Percentiles rank a stretch among this genome's conserved stretches.
phyloP scores from a whole-genome alignment of 257 asterid species.

The Lycium barbarum region DNA sequence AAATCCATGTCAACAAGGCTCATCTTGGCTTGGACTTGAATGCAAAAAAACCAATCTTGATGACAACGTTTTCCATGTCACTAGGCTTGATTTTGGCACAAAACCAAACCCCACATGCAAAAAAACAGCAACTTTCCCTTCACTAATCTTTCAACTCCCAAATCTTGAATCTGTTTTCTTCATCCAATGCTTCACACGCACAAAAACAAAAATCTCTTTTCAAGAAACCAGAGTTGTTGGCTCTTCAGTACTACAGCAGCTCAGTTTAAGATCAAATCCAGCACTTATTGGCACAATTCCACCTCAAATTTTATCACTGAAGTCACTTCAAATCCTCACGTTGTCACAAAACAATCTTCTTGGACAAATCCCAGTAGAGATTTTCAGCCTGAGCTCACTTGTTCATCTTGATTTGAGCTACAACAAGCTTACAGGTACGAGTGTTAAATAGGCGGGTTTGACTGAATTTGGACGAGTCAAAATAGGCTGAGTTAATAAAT shows the following conservation, averaged over 20 bases:
- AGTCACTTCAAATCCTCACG: conserved; percentile 77
- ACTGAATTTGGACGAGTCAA: no score
- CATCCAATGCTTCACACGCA: conserved; percentile 62
- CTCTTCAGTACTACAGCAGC: conserved; percentile 48
- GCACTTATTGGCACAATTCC: conserved; percentile 74
- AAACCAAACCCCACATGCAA: conserved; percentile 82
- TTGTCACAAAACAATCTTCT: conserved; percentile 72
- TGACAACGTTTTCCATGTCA: conserved; percentile 47
- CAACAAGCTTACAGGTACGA: conserved; percentile 56
- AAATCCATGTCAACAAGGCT: conserved; percentile 70
- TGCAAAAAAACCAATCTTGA: conserved; percentile 49
- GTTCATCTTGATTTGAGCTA: conserved; percentile 84
- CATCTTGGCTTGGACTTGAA: conserved; percentile 77
- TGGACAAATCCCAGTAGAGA: conserved; percentile 57
- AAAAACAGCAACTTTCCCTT: conserved; percentile 68
- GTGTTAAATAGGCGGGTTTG: no score
- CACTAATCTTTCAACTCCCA: conserved; percentile 66
- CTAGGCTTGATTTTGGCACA: conserved; percentile 77
- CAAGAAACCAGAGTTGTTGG: conserved; percentile 34
- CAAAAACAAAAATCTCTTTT: conserved; percentile 48
- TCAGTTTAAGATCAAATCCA: conserved; percentile 72
- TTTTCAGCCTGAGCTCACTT: conserved; percentile 56
- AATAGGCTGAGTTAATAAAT: no score
- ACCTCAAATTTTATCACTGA: conserved; percentile 59
- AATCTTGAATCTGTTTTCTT: conserved; percentile 76